Percentiles rank a stretch among this genome's conserved stretches.
These are phyloP conservation scores for Backusella westeae DNA, from an alignment of 192 early-diverging fungal genomes.

Conservation along the genomic window DNA sequence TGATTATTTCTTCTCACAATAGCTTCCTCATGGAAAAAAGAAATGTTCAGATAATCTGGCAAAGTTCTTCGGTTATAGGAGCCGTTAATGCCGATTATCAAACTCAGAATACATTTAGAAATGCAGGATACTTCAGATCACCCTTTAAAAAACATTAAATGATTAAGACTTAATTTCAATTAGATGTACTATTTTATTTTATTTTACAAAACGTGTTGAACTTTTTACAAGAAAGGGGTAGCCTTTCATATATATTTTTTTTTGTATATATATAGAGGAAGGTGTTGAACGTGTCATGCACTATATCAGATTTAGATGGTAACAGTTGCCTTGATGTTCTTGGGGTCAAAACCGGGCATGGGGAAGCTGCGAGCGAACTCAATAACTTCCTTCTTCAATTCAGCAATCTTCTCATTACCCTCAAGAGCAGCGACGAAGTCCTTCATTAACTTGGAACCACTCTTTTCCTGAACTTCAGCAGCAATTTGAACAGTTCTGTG, in stretches of 20 bases:
- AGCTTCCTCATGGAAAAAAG: no score
- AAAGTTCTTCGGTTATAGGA: no score
- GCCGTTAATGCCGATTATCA: background rate
- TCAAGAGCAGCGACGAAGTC: slow-evolving; percentile 90
- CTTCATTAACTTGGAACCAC: slow-evolving; percentile 94
- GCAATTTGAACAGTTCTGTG: slow-evolving; percentile 94
- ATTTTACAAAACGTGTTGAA: slow-evolving; percentile 24
- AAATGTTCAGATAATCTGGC: no score
- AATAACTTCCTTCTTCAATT: slow-evolving; percentile 87
- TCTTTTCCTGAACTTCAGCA: slow-evolving; percentile 75
- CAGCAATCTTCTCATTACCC: slow-evolving; percentile 73
- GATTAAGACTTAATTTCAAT: background rate
- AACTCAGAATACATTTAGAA: background rate
- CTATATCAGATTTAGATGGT: slow-evolving; percentile 19
- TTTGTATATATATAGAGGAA: background rate
- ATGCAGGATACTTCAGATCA: background rate
- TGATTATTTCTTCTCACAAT: no score
- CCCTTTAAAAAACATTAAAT: background rate
- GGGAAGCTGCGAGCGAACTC: slow-evolving; percentile 92
- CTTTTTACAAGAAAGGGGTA: slow-evolving; percentile 17
- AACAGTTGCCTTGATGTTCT: slow-evolving; percentile 34
- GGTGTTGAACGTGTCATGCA: slow-evolving; percentile 14
- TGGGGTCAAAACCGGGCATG: slow-evolving; percentile 83
- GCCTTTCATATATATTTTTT: background rate
- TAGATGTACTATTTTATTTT: slow-evolving; percentile 5